Base-by-base conservation (phyloP, 1,284 basidiomycete genomes). In the Porodaedalea pini region DNA sequence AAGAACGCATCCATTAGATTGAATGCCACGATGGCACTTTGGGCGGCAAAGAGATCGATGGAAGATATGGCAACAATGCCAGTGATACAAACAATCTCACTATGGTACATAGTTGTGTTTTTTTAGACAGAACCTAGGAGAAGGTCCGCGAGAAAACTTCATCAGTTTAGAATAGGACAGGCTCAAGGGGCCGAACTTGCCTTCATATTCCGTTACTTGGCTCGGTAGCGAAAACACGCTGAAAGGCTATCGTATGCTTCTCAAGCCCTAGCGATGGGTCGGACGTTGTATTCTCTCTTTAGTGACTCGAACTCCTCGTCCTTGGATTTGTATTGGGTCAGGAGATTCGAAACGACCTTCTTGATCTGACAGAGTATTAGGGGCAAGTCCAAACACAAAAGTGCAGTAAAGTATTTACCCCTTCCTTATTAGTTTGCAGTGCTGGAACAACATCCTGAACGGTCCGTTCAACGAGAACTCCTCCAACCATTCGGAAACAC, bases 401-500 rank as follows among this genome's bases (percentile, higher is more conserved):
- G n/a, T 48, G 27, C 10, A 41, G 21, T 49, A 27, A 29, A 40
- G 27, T 7, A 72, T 86, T 62, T 66, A 94, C 92, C 60, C 92
- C 92, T 65, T 91, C 83, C 54, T 83, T 80, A 68, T 94, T 96
- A 13, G 86, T 92, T 70, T 92, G 83, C 41, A 98, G 73, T 21
- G 90, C 86, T 40, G 96, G 96, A 32, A 94, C 86, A 32, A 99
- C 94, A 66, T 99, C 97, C 69, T 90, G 88, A 45, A 99, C 97
- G 0, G 94, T 98, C 48, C 95, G 82, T 71, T 99, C 94, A 25
- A 98, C 95, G 7, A 99, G 81, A 2, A 98, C 88, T 29, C 96
- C 97, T 10, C 97, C 97, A 61, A 99, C 91, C 64, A 99, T 79
- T 50, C 97, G 86, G 75, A 98, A 99, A 73, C 97, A 99, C 74